These are phyloP conservation scores for Mallotus nudiflorus DNA, from an alignment of 345 rosid species.

Conservation along the genomic window DNA sequence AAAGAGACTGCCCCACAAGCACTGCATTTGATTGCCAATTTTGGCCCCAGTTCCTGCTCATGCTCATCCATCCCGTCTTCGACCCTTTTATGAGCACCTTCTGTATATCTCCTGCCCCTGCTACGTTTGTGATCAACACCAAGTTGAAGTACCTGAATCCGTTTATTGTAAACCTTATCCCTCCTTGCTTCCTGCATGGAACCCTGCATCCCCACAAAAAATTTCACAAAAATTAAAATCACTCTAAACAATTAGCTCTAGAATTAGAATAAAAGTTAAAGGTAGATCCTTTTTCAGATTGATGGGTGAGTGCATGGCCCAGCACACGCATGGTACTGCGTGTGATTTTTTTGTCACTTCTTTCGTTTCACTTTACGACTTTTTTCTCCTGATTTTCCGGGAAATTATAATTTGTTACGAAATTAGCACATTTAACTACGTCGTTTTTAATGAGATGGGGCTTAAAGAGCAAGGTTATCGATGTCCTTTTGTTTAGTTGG, in stretches of 20 bases:
- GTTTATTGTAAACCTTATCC: slow-evolving; percentile 68
- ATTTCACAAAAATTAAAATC: no score
- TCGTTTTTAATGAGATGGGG: background rate
- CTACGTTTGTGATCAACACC: slow-evolving; percentile 65
- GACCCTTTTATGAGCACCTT: slow-evolving; percentile 58
- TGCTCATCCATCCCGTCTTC: slow-evolving; percentile 52
- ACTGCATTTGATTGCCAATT: slow-evolving; percentile 71
- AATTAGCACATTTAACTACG: background rate
- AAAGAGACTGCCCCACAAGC: slow-evolving; percentile 55
- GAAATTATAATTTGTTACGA: background rate
- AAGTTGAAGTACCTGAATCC: slow-evolving; percentile 72
- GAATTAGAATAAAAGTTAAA: no score
- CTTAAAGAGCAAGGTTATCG: background rate
- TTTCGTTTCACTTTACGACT: no score
- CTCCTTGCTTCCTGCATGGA: slow-evolving; percentile 58
- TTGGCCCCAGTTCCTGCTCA: slow-evolving; percentile 80
- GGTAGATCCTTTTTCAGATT: no score
- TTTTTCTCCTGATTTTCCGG: background rate
- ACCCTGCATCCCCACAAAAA: no score
- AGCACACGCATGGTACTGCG: background rate
- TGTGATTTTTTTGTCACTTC: background rate
- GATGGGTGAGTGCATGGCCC: background rate
- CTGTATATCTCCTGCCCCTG: slow-evolving; percentile 62
- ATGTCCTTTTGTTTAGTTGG: background rate
- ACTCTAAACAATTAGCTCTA: no score